Base-by-base conservation (phyloP, 257 asterid genomes). In the Salvia miltiorrhiza region DNA sequence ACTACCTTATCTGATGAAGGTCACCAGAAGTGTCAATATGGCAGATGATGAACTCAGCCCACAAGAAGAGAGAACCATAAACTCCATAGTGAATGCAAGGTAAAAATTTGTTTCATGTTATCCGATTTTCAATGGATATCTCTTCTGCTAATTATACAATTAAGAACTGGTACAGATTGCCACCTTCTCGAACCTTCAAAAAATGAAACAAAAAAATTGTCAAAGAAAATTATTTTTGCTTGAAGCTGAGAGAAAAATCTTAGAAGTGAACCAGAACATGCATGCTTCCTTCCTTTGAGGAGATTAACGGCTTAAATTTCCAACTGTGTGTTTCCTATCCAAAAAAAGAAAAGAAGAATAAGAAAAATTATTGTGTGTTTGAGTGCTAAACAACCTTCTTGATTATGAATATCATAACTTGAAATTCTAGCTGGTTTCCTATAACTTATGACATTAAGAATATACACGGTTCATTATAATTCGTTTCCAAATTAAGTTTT, bases 51-150 rank as follows among this genome's bases (percentile, higher is more conserved):
- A 84, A 69, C 82, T 83, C 78, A 84, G 97, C 81, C 79, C 88
- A 12, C 97, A 90, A 64, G 97, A 87, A 77, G 80, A 81, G 39
- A 75, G 48, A 70, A 90, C 97, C 53, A 87, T 87, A 68, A 82
- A 72, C 20, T 84, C 95, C 60, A 81, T 90, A 11, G 95, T 83
- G 44, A 82, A 83, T 75, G 95, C 97, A 4, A 87, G 97, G 97
- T 87, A 80, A 47, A 57, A 43, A 45, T 2, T 39, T 20, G 33
- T 19, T 60, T 7, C 26, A 17, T 9, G 55, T 26, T 68, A 55
- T 53, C 58, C 28, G 37, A 63, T 55, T 14, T 28, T 57, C 30
- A 49, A 66, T 63, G 67, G 35, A 21, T 71, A 56, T 69, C 62
- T 71, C 56, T 58, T 35, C 71, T 11, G 67, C 73, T 35, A 45